Base-by-base conservation (phyloP, 805 yeast genomes). In the Cyberlindnera subsufficiens region DNA sequence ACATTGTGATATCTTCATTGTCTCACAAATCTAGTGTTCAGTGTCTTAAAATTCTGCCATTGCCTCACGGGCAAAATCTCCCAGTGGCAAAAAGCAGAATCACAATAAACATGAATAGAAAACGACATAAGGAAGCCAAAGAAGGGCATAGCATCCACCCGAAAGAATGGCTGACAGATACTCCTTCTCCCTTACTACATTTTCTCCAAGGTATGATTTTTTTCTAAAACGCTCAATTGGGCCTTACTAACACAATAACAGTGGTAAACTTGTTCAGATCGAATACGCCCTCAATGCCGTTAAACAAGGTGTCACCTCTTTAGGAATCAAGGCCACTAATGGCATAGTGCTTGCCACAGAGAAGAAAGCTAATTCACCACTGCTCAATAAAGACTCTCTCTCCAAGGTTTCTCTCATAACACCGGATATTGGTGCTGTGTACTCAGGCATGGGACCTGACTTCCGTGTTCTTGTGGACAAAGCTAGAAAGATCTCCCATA, bases 371-470 rank as follows among this genome's bases (percentile, higher is more conserved):
- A 74, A 82, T 37, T 87, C 96, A 9, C 72, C 85, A 13, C 74
- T 93, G 49, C 77, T 88, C 42, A 81, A 86, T 52, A 68, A 78
- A 30, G 95, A 85, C 39, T 75, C 87, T 39, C 73, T 85, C 45
- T 74, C 83, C 40, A 93, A 93, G 61, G 81, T 93, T 32, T 83
- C 86, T 38, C 66, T 77, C 47, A 77, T 93, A 57, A 89, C 99
- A 5, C 98, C 99, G 31, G 89, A 93, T 61, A 86, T 91, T 55
- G 99, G 97, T 44, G 88, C 93, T 75, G 90, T 95, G 4, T 93
- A 93, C 66, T 76, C 96, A 6, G 99, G 99, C 16, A 90, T 93
- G 98, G 98, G 98, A 20, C 99, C 99, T 18, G 99, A 93, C 64
- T 93, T 86, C 70, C 77, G 99, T 51, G 96, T 93, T 14, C 75